phyloP scores from a whole-genome alignment of 257 asterid genomes.

The Handroanthus guayacan region DNA sequence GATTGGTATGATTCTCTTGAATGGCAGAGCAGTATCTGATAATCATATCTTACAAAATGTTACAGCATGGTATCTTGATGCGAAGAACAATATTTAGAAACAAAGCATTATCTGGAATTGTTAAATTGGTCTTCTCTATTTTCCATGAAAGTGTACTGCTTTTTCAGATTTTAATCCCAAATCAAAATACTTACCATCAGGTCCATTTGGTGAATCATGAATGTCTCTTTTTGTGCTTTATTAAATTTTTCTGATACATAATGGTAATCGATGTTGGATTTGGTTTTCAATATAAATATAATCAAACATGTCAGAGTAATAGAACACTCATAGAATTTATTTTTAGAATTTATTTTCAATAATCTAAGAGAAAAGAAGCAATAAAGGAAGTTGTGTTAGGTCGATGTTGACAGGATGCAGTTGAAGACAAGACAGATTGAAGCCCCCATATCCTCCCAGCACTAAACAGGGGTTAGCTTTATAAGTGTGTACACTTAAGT shows the following conservation, averaged over 20 bases:
- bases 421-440: constrained; percentile 3
- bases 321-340: neutral
- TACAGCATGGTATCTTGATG: constrained; percentile 6
- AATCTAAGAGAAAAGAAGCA: neutral
- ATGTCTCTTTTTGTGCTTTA: neutral
- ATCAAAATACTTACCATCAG: neutral
- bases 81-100: constrained; percentile 1
- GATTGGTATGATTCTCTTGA: neutral
- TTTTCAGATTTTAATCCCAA: neutral
- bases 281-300: constrained; percentile 5
- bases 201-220: neutral
- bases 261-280: neutral
- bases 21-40: constrained; percentile 19
- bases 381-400: constrained; percentile 12
- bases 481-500: neutral
- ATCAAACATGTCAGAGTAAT: neutral
- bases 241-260: constrained; percentile 4
- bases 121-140: neutral
- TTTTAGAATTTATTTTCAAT: neutral
- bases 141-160: neutral
- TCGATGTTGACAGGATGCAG: neutral
- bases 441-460: neutral
- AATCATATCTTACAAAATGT: neutral
- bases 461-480: neutral
- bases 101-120: neutral